These are phyloP conservation scores for Globisporangium viniferum DNA, from an alignment of 352 stramenopile genomes.

Conservation along the genomic window DNA sequence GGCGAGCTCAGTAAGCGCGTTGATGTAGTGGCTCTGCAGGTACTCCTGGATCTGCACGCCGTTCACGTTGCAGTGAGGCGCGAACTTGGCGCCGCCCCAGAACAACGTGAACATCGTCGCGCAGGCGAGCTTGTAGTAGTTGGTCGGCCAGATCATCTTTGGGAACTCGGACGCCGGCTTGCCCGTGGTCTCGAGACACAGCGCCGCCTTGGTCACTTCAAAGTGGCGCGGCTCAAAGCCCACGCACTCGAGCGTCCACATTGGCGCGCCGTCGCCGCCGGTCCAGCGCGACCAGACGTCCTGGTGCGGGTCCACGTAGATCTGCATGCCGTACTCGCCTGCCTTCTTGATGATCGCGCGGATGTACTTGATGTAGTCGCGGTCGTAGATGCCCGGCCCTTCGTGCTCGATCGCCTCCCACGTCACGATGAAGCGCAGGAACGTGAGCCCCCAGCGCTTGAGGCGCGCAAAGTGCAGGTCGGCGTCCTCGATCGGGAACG, in stretches of 20 bases:
- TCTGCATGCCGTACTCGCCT: conserved; percentile 53
- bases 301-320: conserved; percentile 91
- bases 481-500: conserved; percentile 85
- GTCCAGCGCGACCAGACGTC: conserved; percentile 92
- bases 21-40: conserved; percentile 85
- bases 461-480: conserved; percentile 75
- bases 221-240: conserved; percentile 80
- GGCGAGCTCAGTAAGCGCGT: conserved; percentile 70
- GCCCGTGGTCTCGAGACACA: conserved; percentile 69
- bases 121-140: conserved; percentile 88
- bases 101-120: conserved; percentile 93
- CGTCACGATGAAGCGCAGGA: conserved; percentile 82
- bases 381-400: conserved; percentile 80
- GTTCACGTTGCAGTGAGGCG: conserved; percentile 64
- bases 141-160: conserved; percentile 92
- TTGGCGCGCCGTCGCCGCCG: conserved; percentile 83
- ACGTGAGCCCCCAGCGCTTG: conserved; percentile 79
- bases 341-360: conserved; percentile 55
- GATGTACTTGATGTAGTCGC: conserved; percentile 81
- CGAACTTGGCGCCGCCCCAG: conserved; percentile 71
- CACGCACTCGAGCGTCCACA: conserved; percentile 85
- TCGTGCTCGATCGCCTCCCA: conserved; percentile 91
- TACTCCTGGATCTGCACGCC: conserved; percentile 81
- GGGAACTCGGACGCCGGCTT: conserved; percentile 42
- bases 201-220: conserved; percentile 61